Evolutionary conservation across 2,329 filamentous ascomycete genomes (phyloP), one percentile per base, ranked within the genome.

Genomic region (Colletotrichum theobromicola): DNA sequence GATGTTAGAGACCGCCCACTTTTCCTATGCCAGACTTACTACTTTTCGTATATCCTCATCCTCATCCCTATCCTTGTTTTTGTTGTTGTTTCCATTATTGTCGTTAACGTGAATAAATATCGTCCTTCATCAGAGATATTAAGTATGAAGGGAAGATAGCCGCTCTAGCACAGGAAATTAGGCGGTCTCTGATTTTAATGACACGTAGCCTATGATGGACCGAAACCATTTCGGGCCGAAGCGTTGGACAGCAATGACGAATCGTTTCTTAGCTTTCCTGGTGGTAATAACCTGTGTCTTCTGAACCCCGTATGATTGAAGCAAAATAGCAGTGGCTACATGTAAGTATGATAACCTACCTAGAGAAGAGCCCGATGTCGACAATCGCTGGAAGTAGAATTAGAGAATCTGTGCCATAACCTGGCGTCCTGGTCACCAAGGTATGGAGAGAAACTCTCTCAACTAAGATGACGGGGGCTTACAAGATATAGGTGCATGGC

Each of bases 1-100:
- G 3, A 21, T 1, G 5, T 46, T 21, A 7, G 21, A 4, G 0
- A 46, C 13, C n/a, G n/a, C n/a, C n/a, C n/a, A n/a, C n/a, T n/a
- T n/a, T n/a, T n/a, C n/a, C n/a, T n/a, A n/a, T n/a, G n/a, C n/a
- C n/a, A n/a, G n/a, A n/a, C n/a, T n/a, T n/a, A n/a, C n/a, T n/a
- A n/a, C n/a, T n/a, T n/a, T n/a, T n/a, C n/a, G n/a, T n/a, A n/a
- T n/a, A n/a, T n/a, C n/a, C n/a, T n/a, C n/a, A n/a, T n/a, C n/a
- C n/a, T n/a, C n/a, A n/a, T n/a, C n/a, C n/a, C n/a, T n/a, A n/a
- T n/a, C n/a, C n/a, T n/a, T n/a, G n/a, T n/a, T n/a, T n/a, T n/a
- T n/a, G n/a, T n/a, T n/a, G n/a, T n/a, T n/a, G n/a, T n/a, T n/a
- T n/a, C n/a, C n/a, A n/a, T n/a, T n/a, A n/a, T n/a, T n/a, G n/a